phyloP scores from a whole-genome alignment of 139 green algal genomes.

The Yamagishiella unicocca region DNA sequence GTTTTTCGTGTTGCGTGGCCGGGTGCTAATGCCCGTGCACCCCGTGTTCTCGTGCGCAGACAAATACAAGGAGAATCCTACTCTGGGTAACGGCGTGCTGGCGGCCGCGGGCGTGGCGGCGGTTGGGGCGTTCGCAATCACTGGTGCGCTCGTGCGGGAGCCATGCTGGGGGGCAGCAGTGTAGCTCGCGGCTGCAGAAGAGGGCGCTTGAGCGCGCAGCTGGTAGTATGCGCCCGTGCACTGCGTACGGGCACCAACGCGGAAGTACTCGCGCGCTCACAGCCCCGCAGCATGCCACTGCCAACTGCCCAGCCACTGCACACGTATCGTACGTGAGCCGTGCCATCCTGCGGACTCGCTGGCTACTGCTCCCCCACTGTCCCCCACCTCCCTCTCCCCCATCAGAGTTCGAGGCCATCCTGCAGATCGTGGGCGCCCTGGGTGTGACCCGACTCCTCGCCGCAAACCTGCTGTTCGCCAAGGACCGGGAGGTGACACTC shows the following conservation, averaged over 20 bases:
- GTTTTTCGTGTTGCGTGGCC: no score
- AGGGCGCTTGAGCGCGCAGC: no score
- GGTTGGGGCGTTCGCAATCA: background rate
- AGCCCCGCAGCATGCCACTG: no score
- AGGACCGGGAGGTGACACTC: slow-evolving; percentile 20
- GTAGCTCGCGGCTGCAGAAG: no score
- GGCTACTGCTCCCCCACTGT: background rate
- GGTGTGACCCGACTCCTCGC: background rate
- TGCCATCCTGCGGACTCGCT: no score
- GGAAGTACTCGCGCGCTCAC: no score
- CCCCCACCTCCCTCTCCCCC: background rate
- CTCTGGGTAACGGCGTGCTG: background rate
- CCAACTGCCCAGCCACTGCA: no score
- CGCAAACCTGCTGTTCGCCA: slow-evolving; percentile 8
- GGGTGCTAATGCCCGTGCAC: background rate
- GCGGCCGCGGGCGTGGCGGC: background rate
- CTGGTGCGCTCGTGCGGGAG: slow-evolving; percentile 6
- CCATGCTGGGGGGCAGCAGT: no score
- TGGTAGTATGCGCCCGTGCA: no score
- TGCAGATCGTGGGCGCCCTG: slow-evolving; percentile 12
- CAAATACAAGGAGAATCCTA: slow-evolving; percentile 25
- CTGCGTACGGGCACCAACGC: no score
- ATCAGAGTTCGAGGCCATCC: slow-evolving; percentile 15
- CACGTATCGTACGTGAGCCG: no score
- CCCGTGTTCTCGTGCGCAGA: no score